Conservation (phyloP, 768 basidiomycete genomes). For the Suillus lakei region DNA sequence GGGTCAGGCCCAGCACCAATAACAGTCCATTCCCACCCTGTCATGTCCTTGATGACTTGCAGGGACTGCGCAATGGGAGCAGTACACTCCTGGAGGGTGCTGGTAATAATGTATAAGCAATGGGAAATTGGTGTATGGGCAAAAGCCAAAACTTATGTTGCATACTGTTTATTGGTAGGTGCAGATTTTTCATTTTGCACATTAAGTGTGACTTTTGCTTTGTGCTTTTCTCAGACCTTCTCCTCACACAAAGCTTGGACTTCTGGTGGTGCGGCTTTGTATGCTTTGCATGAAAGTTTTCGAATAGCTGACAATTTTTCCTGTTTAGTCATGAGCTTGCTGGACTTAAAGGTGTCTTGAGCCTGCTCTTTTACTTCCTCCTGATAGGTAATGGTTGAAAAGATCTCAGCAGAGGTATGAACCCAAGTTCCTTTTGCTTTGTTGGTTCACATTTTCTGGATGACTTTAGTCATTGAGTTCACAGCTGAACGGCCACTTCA, state of each 20-base stretch:
- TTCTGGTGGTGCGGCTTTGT: background rate
- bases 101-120: background rate
- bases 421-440: background rate
- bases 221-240: background rate
- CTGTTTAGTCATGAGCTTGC: background rate
- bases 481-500: background rate
- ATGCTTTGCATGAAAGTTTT: background rate
- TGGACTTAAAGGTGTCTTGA: background rate
- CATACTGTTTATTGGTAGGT: background rate
- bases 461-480: background rate
- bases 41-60: conserved; percentile 1
- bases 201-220: background rate
- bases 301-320: background rate
- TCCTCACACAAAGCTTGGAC: background rate
- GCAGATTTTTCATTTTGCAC: background rate
- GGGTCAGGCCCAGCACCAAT: background rate
- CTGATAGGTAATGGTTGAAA: background rate
- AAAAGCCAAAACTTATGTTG: background rate
- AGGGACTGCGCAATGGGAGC: background rate
- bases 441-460: background rate
- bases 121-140: background rate
- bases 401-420: background rate
- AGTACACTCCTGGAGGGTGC: background rate
- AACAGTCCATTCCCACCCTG: background rate
- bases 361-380: background rate